Conservation (phyloP, 179 eudicot species). For the Beta corolliflora region DNA sequence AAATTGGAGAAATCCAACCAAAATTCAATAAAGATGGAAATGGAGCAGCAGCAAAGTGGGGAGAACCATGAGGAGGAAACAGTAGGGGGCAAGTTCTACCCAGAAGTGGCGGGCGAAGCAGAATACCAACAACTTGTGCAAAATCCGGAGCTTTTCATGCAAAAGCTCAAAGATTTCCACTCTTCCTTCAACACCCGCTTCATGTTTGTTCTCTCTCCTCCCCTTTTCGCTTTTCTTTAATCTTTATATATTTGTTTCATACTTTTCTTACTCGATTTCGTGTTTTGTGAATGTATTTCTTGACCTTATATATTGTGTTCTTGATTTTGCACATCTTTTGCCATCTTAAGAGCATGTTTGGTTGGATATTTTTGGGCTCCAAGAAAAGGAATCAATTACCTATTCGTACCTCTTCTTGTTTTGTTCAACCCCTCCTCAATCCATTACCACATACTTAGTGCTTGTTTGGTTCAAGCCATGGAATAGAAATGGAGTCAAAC, state of each 20-base stretch:
- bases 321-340: not conserved
- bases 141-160: conserved; percentile 16
- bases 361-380: too few relatives aligned
- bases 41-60: not conserved
- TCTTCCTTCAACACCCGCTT: conserved; percentile 20
- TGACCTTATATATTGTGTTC: not conserved
- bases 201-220: conserved; percentile 16
- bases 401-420: too few relatives aligned
- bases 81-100: conserved; percentile 9
- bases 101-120: conserved; percentile 8
- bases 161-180: conserved; percentile 26
- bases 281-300: not conserved
- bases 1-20: not conserved
- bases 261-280: not conserved
- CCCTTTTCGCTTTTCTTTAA: not conserved
- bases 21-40: not conserved
- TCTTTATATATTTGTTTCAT: not conserved
- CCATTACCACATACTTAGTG: too few relatives aligned
- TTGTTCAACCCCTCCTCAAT: too few relatives aligned
- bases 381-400: too few relatives aligned
- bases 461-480: too few relatives aligned
- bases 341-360: not conserved
- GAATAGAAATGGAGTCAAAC: too few relatives aligned
- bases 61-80: not conserved
- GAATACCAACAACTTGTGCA: conserved; percentile 29